Conservation (phyloP, 352 stramenopile genomes). For the Blastocystis hominis region DNA sequence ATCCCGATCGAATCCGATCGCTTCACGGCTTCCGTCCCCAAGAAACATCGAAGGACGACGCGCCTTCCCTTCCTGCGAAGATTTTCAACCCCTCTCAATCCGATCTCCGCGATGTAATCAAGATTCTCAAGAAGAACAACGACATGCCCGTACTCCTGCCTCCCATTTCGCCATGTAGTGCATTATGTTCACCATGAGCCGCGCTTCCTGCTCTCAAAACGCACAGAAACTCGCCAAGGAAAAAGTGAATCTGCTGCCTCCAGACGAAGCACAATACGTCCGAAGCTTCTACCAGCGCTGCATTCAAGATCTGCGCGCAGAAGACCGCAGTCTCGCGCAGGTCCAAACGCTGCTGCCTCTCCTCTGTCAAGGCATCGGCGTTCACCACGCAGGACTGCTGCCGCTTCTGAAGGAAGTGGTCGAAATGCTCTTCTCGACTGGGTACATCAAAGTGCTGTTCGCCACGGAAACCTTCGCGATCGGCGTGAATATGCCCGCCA, state of each 20-base stretch:
- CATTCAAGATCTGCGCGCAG: slow-evolving; percentile 67
- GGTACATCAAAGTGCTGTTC: slow-evolving; percentile 93
- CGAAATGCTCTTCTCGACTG: slow-evolving; percentile 92
- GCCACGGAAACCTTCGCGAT: slow-evolving; percentile 98
- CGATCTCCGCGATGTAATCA: neutral
- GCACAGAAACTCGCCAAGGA: slow-evolving; percentile 60
- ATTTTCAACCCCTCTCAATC: neutral
- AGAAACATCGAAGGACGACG: slow-evolving; percentile 26
- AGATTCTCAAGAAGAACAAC: neutral
- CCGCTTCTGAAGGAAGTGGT: slow-evolving; percentile 98
- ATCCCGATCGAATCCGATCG: slow-evolving; percentile 64
- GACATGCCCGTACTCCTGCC: neutral
- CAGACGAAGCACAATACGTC: slow-evolving; percentile 59
- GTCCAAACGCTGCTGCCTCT: slow-evolving; percentile 69
- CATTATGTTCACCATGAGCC: slow-evolving; percentile 54
- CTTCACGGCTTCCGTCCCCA: slow-evolving; percentile 61
- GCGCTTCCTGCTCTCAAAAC: slow-evolving; percentile 72
- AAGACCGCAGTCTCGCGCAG: slow-evolving; percentile 70
- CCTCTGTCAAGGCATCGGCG: slow-evolving; percentile 84
- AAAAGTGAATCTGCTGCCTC: slow-evolving; percentile 68
- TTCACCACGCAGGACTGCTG: slow-evolving; percentile 90
- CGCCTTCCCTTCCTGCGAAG: slow-evolving; percentile 66
- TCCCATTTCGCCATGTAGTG: neutral
- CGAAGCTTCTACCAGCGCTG: slow-evolving; percentile 62
- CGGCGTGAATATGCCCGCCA: slow-evolving; percentile 96